Evolutionary conservation across 441 rosid species (phyloP), one percentile per base, ranked within the genome.

Genomic region (Pelargonium fulgidum): DNA sequence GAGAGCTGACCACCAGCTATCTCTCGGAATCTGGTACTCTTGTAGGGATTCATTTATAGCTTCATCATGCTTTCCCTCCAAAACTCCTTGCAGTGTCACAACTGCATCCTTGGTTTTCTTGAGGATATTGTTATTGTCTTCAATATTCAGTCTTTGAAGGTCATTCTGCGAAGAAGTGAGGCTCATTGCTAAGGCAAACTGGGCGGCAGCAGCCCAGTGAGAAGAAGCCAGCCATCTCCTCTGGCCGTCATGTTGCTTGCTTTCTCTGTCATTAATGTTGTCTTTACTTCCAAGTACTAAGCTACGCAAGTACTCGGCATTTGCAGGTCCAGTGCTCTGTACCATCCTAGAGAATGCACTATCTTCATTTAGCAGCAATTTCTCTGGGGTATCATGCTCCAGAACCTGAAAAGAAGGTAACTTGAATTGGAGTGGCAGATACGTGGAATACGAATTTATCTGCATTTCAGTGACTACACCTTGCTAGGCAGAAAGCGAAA

Each of bases 121-220:
- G 68, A 94, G 87, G 73, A 94, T 84, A 64, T 79, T 81, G 78
- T 81, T 77, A 4, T 83, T 85, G 36, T 90, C 96, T 75, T 83
- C 86, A 13, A 84, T 77, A 69, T 85, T 90, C 69, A 92, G 77
- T 42, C 83, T 83, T 71, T 83, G 91, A 54, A 94, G 99, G 82
- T 92, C 97, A 67, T 88, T 90, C 22, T 86, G 93, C 0, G 97
- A 90, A 70, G 98, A 87, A 64, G 88, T 89, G 70, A 94, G 97
- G 89, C 95, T 90, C 68, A 83, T 90, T 26, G 90, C 87, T 24
- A 90, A 83, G 22, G 99, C 99, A 75, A 82, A 89, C 78, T 86
- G 93, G 45, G 97, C 96, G 48, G 97, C 97, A 13, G 95, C 96
- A 66, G 96, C 93, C 99, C 97, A 94, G 10, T 92, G 94, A 59